phyloP scores from a whole-genome alignment of 129 eudicot genomes.

The Arctium lappa region DNA sequence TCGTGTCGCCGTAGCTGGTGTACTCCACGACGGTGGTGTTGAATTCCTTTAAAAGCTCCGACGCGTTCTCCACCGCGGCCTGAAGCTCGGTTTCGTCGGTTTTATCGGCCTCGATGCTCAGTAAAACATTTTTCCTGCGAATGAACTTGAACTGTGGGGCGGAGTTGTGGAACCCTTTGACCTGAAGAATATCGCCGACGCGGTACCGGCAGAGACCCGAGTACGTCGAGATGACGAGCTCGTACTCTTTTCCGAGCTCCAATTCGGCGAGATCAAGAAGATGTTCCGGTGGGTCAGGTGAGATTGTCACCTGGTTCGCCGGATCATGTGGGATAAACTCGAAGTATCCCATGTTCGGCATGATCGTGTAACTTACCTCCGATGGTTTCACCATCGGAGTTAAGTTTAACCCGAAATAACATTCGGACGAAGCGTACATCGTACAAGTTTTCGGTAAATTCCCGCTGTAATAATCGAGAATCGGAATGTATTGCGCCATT shows the following conservation, averaged over 20 bases:
- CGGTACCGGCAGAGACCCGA: constrained; percentile 84
- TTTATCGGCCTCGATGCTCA: constrained; percentile 82
- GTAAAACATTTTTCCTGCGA: constrained; percentile 61
- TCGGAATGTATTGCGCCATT: constrained; percentile 84
- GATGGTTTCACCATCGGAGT: constrained; percentile 80
- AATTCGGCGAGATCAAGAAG: constrained; percentile 69
- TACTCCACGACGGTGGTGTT: constrained; percentile 65
- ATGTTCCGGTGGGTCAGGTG: constrained; percentile 46
- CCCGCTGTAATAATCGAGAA: constrained; percentile 72
- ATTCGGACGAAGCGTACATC: constrained; percentile 87
- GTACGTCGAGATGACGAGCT: constrained; percentile 74
- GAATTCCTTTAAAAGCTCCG: constrained; percentile 38
- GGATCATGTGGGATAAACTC: constrained; percentile 86
- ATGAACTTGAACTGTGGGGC: constrained; percentile 84
- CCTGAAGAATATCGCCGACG: constrained; percentile 79
- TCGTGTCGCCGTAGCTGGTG: constrained; percentile 68
- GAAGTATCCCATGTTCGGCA: constrained; percentile 91
- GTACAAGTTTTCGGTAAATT: constrained; percentile 60
- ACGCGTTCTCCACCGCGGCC: constrained; percentile 59
- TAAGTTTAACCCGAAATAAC: constrained; percentile 69
- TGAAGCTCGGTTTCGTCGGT: constrained; percentile 84
- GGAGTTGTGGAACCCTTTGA: constrained; percentile 68
- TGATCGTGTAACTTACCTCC: constrained; percentile 71
- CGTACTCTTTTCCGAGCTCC: constrained; percentile 82
- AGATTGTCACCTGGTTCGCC: constrained; percentile 18